Evolutionary conservation across 441 rosid genomes (phyloP).

Genomic region (Jatropha multifida): DNA sequence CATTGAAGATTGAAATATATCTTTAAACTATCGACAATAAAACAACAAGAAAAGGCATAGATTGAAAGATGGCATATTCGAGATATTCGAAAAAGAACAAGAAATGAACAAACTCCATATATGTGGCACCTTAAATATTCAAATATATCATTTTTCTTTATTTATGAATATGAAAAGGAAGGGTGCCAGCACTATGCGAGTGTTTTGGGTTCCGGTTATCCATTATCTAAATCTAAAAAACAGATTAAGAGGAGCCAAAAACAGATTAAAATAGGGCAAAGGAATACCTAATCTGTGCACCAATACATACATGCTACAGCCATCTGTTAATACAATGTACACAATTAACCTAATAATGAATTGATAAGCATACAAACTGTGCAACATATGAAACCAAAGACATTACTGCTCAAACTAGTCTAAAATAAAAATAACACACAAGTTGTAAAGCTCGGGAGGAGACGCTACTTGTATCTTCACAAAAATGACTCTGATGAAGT

Average conservation of each 20-base stretch:
- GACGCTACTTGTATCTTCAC: slow-evolving; percentile 21
- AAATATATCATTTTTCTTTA: no score
- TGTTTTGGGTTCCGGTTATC: neutral
- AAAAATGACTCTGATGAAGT: slow-evolving; percentile 27
- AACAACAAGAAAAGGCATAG: no score
- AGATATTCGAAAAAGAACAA: no score
- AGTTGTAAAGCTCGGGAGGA: slow-evolving; percentile 6
- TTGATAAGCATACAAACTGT: slow-evolving; percentile 22
- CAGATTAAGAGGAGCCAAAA: neutral
- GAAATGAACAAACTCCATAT: no score
- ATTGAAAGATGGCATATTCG: no score
- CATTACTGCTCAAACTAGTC: slow-evolving; percentile 1
- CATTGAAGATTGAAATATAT: no score
- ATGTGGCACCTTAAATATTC: no score
- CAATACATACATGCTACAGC: slow-evolving; percentile 18
- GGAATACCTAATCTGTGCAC: slow-evolving; percentile 14
- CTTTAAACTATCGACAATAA: no score
- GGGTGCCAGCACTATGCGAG: neutral
- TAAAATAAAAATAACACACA: slow-evolving; percentile 3
- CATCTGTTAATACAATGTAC: slow-evolving; percentile 25
- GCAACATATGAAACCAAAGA: slow-evolving; percentile 5
- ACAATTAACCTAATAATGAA: slow-evolving; percentile 22
- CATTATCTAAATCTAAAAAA: neutral
- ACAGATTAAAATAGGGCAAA: neutral
- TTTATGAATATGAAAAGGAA: neutral